Percentiles rank a stretch among this genome's conserved stretches.
Evolutionary conservation across 2,329 filamentous ascomycete species (phyloP).

Genomic region (Coniella vitis): DNA sequence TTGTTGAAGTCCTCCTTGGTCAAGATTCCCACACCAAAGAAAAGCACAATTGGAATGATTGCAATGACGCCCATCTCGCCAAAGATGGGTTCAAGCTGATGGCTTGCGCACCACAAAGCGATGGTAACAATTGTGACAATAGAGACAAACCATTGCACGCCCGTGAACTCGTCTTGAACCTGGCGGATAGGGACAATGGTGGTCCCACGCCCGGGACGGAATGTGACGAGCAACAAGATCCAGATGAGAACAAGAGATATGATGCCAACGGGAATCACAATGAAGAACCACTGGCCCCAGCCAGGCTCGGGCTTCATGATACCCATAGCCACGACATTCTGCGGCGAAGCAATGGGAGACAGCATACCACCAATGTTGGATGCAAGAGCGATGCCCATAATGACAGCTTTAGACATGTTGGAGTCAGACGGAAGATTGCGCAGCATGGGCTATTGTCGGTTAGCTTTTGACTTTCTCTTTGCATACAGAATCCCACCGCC

Average conservation of each 20-base stretch:
- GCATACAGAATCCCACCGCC: not conserved
- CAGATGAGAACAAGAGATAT: constrained; percentile 85
- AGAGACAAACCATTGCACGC: constrained; percentile 88
- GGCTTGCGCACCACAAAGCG: constrained; percentile 82
- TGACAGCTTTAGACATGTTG: constrained; percentile 88
- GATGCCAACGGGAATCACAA: constrained; percentile 86
- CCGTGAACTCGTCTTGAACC: constrained; percentile 80
- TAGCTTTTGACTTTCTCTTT: not conserved
- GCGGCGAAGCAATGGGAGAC: constrained; percentile 92
- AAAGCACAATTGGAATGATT: constrained; percentile 89
- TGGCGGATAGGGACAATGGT: constrained; percentile 87
- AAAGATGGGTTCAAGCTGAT: constrained; percentile 80
- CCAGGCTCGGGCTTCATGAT: constrained; percentile 90
- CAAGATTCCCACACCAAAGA: constrained; percentile 92
- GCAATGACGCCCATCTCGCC: constrained; percentile 98
- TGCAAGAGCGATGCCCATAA: constrained; percentile 89
- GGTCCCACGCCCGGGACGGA: constrained; percentile 77
- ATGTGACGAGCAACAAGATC: constrained; percentile 76
- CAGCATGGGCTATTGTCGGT: constrained; percentile 64
- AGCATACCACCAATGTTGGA: constrained; percentile 96
- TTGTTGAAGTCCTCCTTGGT: constrained; percentile 99
- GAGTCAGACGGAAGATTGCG: constrained; percentile 87
- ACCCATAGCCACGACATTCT: constrained; percentile 93
- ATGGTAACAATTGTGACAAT: constrained; percentile 80
- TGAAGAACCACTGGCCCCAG: constrained; percentile 97